phyloP scores from a whole-genome alignment of 208 protist species.

The Trypanosomatidae sp. region DNA sequence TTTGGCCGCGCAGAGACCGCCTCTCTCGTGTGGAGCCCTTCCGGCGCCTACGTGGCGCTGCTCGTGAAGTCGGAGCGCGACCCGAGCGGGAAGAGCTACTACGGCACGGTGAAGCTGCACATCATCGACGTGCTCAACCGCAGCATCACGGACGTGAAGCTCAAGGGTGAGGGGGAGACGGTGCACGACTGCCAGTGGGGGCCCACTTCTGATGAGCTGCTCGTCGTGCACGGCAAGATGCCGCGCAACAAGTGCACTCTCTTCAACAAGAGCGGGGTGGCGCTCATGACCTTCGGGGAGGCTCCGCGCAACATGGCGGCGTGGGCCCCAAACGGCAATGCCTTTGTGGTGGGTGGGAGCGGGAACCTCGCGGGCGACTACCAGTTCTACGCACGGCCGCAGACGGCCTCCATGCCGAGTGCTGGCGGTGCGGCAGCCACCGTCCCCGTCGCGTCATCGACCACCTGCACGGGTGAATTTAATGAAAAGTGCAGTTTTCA shows the following conservation, averaged over 20 bases:
- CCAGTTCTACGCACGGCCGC: conserved; percentile 60
- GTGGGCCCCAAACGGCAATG: conserved; percentile 74
- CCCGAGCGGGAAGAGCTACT: conserved; percentile 88
- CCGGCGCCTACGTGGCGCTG: conserved; percentile 65
- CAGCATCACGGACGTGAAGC: conserved; percentile 61
- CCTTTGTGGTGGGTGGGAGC: conserved; percentile 80
- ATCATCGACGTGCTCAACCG: conserved; percentile 75
- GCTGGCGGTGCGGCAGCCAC: not conserved
- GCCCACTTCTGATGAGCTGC: conserved; percentile 72
- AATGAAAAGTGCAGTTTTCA: conserved; percentile 89
- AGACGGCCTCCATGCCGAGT: not conserved
- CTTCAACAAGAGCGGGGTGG: conserved; percentile 71
- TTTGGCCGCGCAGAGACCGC: conserved; percentile 80
- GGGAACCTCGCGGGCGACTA: conserved; percentile 90
- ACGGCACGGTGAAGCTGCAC: conserved; percentile 77
- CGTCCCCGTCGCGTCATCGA: conserved; percentile 9
- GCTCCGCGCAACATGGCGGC: conserved; percentile 79
- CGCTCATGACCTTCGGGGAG: conserved; percentile 84
- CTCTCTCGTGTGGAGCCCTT: conserved; percentile 57
- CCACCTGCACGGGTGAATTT: conserved; percentile 60
- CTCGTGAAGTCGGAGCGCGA: conserved; percentile 81
- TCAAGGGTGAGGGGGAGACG: conserved; percentile 66
- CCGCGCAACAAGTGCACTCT: conserved; percentile 90
- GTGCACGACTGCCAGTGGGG: conserved; percentile 91
- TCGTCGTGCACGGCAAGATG: conserved; percentile 91